Base-by-base conservation (phyloP, 192 early-diverging fungal species). In the Ramicandelaber brevisporus region DNA sequence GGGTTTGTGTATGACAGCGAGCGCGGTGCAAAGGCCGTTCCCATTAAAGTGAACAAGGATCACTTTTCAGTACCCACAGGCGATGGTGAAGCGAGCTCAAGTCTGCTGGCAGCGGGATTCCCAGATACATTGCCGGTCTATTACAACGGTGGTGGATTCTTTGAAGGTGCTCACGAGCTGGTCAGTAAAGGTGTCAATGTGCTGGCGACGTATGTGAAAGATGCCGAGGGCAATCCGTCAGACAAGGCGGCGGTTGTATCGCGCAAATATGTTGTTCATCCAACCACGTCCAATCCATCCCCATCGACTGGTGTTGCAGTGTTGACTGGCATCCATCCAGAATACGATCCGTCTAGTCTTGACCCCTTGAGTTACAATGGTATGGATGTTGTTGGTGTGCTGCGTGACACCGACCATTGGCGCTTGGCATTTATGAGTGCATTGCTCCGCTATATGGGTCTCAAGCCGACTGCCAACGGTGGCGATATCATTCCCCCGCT, bases 1-100 rank as follows among this genome's bases (percentile, higher is more conserved):
- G 78, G 76, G 7, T 96, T 87, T 48, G 59, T 65, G 27, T 90
- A 96, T 50, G 70, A 70, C 34, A 56, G 50, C n/a, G 78, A 89
- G 37, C 40, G 48, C 15, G 80, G 78, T 4, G 68, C 78, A 6
- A 50, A 59, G 21, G 68, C 75, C 2, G 59, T 74, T 3, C 36
- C 36, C 12, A 50, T 73, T 14, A 23, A 35, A 2, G 37, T 61
- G 1, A 57, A 63, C 3, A 30, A 41, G 15, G 29, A 17, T 17
- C 37, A 30, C 8, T 53, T 55, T 29, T 14, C 26, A 12, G 26
- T 53, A 3, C 25, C 46, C 3, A 21, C 13, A 7, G 24, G 29
- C 15, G 53, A 56, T 25, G 14, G 16, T 11, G 25, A 23, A 31
- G 17, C 29, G 12, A 24, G 18, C 28, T 11, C 30, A 10, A 23